Percentiles rank a stretch among this genome's conserved stretches.
phyloP scores from a whole-genome alignment of 164 flowering plant genomes.

The Annona squamosa region DNA sequence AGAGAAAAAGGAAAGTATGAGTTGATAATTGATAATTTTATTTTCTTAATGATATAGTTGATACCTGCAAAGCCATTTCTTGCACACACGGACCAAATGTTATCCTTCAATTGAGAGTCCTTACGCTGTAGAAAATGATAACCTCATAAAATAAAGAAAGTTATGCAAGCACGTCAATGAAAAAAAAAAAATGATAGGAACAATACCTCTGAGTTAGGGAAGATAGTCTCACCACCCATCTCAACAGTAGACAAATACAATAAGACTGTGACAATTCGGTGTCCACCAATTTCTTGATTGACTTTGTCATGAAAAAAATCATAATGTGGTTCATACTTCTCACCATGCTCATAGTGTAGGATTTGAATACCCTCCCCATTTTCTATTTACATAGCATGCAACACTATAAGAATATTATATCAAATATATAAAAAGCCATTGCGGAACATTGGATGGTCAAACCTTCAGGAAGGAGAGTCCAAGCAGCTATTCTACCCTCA shows the following conservation, averaged over 20 bases:
- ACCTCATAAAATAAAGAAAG: not conserved
- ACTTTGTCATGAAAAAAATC: constrained; percentile 81
- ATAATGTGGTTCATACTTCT: constrained; percentile 88
- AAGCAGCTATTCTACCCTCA: constrained; percentile 72
- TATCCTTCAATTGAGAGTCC: constrained; percentile 43
- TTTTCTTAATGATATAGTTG: not conserved
- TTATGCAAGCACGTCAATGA: not conserved
- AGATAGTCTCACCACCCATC: constrained; percentile 94
- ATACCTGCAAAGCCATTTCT: constrained; percentile 73
- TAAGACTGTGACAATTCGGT: constrained; percentile 81
- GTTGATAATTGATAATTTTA: no score
- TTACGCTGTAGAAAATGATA: constrained; percentile 28
- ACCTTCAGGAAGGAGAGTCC: constrained; percentile 81
- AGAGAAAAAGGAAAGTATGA: no score
- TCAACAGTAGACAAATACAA: constrained; percentile 93
- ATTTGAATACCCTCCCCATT: constrained; percentile 93
- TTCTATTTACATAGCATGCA: constrained; percentile 34
- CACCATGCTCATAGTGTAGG: constrained; percentile 86
- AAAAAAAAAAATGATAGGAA: not conserved
- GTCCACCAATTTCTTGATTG: constrained; percentile 77
- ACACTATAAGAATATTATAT: not conserved
- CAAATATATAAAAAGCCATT: not conserved
- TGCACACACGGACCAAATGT: constrained; percentile 69
- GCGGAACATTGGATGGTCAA: constrained; percentile 2
- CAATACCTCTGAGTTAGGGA: constrained; percentile 69